Percentiles rank a stretch among this genome's conserved stretches.
These are phyloP conservation scores for Cornus suecica DNA, from an alignment of 148 eudicot genomes.

Conservation along the genomic window DNA sequence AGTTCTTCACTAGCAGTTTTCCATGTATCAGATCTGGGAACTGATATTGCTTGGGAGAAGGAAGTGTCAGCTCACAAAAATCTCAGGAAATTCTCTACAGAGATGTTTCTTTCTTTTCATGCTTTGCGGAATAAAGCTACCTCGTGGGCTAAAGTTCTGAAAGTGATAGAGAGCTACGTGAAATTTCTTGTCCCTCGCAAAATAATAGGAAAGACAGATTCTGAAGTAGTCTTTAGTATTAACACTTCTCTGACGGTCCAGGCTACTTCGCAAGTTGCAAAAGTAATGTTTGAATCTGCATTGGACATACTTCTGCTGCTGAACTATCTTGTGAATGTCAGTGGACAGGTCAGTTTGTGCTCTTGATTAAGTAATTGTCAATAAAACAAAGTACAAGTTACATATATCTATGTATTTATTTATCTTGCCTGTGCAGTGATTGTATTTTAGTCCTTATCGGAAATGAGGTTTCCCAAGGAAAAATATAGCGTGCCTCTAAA, in stretches of 20 bases:
- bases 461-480: too few species aligned
- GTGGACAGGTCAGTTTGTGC: constrained; percentile 70
- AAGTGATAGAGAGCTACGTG: constrained; percentile 69
- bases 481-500: too few species aligned
- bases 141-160: constrained; percentile 71
- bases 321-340: constrained; percentile 64
- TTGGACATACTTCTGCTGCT: constrained; percentile 70
- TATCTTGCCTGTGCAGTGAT: not conserved
- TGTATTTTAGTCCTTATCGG: not conserved
- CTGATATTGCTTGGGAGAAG: constrained; percentile 70
- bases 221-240: constrained; percentile 43
- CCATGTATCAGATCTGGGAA: constrained; percentile 63
- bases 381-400: constrained; percentile 2
- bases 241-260: constrained; percentile 53
- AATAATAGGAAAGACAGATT: constrained; percentile 39
- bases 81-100: constrained; percentile 72
- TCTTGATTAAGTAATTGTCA: not conserved
- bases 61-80: constrained; percentile 62
- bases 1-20: constrained; percentile 44
- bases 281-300: constrained; percentile 81
- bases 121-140: constrained; percentile 56
- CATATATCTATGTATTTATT: not conserved
- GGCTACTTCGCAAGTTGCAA: constrained; percentile 86
- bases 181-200: constrained; percentile 76
- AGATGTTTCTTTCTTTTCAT: constrained; percentile 63